phyloP scores from a whole-genome alignment of 257 asterid species.

The Jacaranda copaia region DNA sequence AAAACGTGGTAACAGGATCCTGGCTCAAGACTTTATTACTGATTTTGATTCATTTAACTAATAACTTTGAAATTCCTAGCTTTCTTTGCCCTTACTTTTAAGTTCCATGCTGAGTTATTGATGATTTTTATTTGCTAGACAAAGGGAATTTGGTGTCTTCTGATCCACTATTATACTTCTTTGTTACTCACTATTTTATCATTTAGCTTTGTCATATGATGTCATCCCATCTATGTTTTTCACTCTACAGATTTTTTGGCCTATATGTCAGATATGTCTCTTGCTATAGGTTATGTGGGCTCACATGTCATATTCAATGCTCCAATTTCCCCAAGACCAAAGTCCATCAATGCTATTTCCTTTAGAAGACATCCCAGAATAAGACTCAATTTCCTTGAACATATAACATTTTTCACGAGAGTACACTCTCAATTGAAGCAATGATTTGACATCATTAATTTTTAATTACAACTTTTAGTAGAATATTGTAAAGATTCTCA shows the following conservation, averaged over 20 bases:
- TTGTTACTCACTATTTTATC: neutral
- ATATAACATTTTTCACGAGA: neutral
- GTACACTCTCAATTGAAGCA: neutral
- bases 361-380: neutral
- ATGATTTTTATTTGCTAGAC: neutral
- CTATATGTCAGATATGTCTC: neutral
- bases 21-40: neutral
- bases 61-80: neutral
- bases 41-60: conserved; percentile 4
- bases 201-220: neutral
- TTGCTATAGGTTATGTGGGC: neutral
- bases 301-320: no score
- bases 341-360: neutral
- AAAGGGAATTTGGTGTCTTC: conserved; percentile 3
- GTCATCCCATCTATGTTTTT: conserved; percentile 7
- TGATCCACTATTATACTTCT: neutral
- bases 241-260: neutral
- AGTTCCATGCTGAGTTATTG: conserved; percentile 11
- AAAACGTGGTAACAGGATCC: neutral
- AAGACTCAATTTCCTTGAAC: neutral
- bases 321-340: no score
- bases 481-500: conserved; percentile 2
- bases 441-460: conserved; percentile 13
- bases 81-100: conserved; percentile 2
- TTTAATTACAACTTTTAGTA: neutral